A percentile compares a stretch with the other conserved stretches of the same genome.
These are phyloP conservation scores for Halophytophthora polymorphica DNA, from an alignment of 352 stramenopile genomes.

Conservation along the genomic window DNA sequence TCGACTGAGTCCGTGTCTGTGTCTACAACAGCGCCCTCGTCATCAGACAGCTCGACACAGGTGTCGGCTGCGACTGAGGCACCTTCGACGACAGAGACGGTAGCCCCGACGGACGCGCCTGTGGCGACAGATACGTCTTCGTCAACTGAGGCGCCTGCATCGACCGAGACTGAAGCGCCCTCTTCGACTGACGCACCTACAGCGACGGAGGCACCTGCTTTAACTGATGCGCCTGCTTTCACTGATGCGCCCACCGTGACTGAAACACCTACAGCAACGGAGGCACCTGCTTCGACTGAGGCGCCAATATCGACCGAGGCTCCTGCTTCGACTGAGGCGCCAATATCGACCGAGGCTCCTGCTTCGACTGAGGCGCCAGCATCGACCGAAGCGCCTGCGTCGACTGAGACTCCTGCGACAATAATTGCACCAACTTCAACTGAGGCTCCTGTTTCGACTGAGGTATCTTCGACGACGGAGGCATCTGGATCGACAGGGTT, in stretches of 20 bases:
- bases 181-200: not conserved
- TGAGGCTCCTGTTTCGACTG: no score
- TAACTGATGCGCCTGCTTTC: not conserved
- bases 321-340: not conserved
- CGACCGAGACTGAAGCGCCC: not conserved
- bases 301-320: not conserved
- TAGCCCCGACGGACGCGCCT: not conserved
- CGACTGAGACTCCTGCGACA: not conserved
- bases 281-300: not conserved
- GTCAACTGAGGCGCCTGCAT: not conserved
- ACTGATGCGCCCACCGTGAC: no score
- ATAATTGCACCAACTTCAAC: not conserved
- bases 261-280: not conserved
- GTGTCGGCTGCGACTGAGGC: not conserved
- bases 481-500: not conserved
- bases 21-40: not conserved
- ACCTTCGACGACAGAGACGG: not conserved
- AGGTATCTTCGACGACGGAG: no score
- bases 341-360: not conserved
- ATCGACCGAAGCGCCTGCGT: not conserved
- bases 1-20: no score
- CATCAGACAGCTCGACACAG: not conserved
- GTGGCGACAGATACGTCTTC: slow-evolving; percentile 1
- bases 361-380: not conserved
- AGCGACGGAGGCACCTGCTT: not conserved